These are phyloP conservation scores for Canariomyces notabilis DNA, from an alignment of 2,329 filamentous ascomycete genomes.

Conservation along the genomic window DNA sequence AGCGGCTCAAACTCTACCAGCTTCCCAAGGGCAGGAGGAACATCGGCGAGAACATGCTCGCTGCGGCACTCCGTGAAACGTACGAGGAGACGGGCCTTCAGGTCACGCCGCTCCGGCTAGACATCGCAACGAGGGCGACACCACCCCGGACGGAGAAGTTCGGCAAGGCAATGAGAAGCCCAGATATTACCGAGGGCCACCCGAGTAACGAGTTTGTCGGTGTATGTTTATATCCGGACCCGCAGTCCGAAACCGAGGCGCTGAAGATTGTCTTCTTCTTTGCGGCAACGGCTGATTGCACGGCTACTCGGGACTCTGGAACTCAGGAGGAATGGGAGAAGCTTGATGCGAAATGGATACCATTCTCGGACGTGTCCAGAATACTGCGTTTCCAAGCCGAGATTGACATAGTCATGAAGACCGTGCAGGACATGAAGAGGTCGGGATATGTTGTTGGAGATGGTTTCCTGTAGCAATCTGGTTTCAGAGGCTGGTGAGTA, in stretches of 20 bases:
- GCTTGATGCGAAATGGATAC: conserved; percentile 24
- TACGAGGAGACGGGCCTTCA: conserved; percentile 44
- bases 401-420: conserved; percentile 21
- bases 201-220: conserved; percentile 35
- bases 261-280: conserved; percentile 40
- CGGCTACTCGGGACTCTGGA: conserved; percentile 19
- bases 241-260: conserved; percentile 29
- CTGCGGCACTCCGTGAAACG: conserved; percentile 42
- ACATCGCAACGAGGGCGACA: conserved; percentile 41
- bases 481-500: too few relatives aligned
- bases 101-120: conserved; percentile 35
- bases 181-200: conserved; percentile 28
- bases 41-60: conserved; percentile 39
- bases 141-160: conserved; percentile 18
- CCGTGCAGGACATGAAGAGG: conserved; percentile 19
- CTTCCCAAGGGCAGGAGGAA: conserved; percentile 47
- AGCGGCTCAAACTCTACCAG: conserved; percentile 39
- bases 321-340: conserved; percentile 33
- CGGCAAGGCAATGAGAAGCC: conserved; percentile 13
- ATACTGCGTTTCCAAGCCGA: conserved; percentile 29
- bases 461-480: too few relatives aligned
- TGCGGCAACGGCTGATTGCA: conserved; percentile 32
- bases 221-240: conserved; percentile 34
- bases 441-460: conserved; percentile 20
- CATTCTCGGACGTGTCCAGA: conserved; percentile 18